These are phyloP conservation scores for Verticillium klebahnii DNA, from an alignment of 2,329 filamentous ascomycete species.

Conservation along the genomic window DNA sequence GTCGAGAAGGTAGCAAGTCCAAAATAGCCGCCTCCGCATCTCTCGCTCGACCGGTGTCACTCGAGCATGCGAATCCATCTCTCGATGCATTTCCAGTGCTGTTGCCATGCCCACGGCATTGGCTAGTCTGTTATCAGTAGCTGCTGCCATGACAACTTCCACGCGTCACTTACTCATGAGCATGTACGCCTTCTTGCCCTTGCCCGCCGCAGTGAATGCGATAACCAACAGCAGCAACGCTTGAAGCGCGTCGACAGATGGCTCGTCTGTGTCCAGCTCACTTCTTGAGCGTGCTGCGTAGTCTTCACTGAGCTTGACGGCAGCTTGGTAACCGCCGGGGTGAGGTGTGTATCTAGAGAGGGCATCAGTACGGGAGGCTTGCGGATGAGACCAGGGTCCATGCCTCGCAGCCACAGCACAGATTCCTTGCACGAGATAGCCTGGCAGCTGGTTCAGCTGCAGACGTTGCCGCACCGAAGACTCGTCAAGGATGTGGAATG, in stretches of 20 bases:
- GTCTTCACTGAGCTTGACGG: conserved; percentile 65
- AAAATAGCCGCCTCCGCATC: conserved; percentile 75
- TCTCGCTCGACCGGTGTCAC: conserved; percentile 68
- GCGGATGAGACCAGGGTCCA: conserved; percentile 11
- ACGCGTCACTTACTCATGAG: conserved; percentile 56
- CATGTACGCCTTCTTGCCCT: conserved; percentile 85
- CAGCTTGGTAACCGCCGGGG: conserved; percentile 61
- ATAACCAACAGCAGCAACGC: conserved; percentile 70
- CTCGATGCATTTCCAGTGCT: conserved; percentile 75
- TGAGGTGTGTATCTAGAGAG: conserved; percentile 63
- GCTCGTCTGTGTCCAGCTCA: conserved; percentile 74
- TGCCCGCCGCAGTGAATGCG: conserved; percentile 71
- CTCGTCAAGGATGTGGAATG: conserved; percentile 79
- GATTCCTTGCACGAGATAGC: conserved; percentile 50
- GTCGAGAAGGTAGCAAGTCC: conserved; percentile 84
- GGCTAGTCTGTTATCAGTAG: conserved; percentile 38
- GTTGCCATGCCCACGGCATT: conserved; percentile 78
- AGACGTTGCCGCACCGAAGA: conserved; percentile 66
- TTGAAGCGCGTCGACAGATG: conserved; percentile 73
- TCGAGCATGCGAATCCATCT: conserved; percentile 59
- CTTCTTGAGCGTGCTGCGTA: conserved; percentile 65
- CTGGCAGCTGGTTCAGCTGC: conserved; percentile 61
- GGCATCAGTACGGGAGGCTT: conserved; percentile 17
- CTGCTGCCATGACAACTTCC: not conserved
- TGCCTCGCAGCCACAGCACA: conserved; percentile 61